Evolutionary conservation across 768 basidiomycete species (phyloP).

Genomic region (Polyporus arcularius): DNA sequence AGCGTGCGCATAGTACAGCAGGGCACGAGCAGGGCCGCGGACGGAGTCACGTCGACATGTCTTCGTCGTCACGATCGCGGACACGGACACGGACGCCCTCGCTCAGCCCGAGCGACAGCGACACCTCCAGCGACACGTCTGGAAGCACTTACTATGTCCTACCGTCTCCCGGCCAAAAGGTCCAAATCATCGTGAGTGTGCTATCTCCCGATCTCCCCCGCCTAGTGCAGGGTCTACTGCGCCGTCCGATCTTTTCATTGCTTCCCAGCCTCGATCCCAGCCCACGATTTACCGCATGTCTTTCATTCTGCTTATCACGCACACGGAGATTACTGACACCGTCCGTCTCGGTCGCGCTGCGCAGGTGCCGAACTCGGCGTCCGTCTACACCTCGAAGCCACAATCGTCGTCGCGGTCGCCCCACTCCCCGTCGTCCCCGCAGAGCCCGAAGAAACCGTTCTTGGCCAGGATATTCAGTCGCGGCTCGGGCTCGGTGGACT

Average conservation of each 20-base stretch:
- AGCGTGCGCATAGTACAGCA: neutral
- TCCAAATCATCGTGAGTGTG: constrained; percentile 70
- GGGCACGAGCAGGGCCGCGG: constrained; percentile 16
- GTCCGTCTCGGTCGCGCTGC: constrained; percentile 3
- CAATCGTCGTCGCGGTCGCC: constrained; percentile 48
- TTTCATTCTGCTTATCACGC: constrained; percentile 9
- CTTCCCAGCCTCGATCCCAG: constrained; percentile 3
- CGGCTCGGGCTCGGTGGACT: constrained; percentile 24
- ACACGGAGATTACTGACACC: constrained; percentile 13
- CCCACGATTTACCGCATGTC: constrained; percentile 3
- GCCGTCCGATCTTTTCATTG: constrained; percentile 4
- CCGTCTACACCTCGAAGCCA: constrained; percentile 60
- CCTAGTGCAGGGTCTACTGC: constrained; percentile 11
- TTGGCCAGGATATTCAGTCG: constrained; percentile 58
- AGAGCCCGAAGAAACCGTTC: constrained; percentile 53
- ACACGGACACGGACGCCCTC: constrained; percentile 35
- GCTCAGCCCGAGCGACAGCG: constrained; percentile 32
- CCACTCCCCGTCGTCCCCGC: constrained; percentile 31
- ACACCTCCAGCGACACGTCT: constrained; percentile 51
- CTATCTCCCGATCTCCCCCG: constrained; percentile 12
- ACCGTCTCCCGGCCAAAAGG: constrained; percentile 70
- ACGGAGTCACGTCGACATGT: constrained; percentile 5
- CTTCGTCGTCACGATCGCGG: constrained; percentile 8
- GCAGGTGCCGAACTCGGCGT: constrained; percentile 47
- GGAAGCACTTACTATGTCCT: constrained; percentile 77